phyloP scores from a whole-genome alignment of 1,139 yeast genomes.

The Kazachstania sp. region DNA sequence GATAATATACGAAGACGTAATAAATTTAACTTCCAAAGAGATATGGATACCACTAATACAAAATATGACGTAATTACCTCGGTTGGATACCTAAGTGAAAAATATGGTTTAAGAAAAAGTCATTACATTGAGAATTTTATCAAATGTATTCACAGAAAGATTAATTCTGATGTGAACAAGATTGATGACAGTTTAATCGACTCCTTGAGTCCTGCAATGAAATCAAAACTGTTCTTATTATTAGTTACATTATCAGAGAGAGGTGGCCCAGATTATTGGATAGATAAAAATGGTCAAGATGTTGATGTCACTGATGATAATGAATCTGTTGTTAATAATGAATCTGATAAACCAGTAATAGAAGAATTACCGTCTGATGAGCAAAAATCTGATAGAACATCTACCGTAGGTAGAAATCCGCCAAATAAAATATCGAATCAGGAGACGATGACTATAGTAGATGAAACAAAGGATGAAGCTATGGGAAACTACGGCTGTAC shows the following conservation, averaged over 20 bases:
- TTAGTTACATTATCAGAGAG: constrained; percentile 29
- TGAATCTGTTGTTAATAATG: constrained; percentile 1
- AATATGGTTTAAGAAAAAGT: constrained; percentile 27
- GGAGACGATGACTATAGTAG: background rate
- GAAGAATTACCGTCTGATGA: background rate
- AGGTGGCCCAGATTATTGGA: constrained; percentile 32
- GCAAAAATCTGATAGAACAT: too few relatives aligned
- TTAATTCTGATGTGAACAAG: constrained; percentile 23
- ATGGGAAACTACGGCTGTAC: background rate
- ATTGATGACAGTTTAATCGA: constrained; percentile 21
- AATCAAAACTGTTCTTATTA: constrained; percentile 26
- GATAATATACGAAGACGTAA: constrained; percentile 7
- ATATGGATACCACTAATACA: constrained; percentile 22
- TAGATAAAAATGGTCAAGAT: constrained; percentile 23
- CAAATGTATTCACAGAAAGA: constrained; percentile 28
- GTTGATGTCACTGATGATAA: constrained; percentile 6
- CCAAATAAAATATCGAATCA: background rate
- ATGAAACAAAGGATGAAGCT: background rate
- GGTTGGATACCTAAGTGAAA: constrained; percentile 25
- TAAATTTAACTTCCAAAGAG: constrained; percentile 8
- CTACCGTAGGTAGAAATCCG: background rate
- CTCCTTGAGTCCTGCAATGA: constrained; percentile 26
- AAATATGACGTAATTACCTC: constrained; percentile 28
- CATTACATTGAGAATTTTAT: constrained; percentile 27
- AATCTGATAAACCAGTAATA: background rate